Evolutionary conservation across 805 yeast species (phyloP), one percentile per base, ranked within the genome.

Genomic region (Hemisphaericaspora nanyangensis): DNA sequence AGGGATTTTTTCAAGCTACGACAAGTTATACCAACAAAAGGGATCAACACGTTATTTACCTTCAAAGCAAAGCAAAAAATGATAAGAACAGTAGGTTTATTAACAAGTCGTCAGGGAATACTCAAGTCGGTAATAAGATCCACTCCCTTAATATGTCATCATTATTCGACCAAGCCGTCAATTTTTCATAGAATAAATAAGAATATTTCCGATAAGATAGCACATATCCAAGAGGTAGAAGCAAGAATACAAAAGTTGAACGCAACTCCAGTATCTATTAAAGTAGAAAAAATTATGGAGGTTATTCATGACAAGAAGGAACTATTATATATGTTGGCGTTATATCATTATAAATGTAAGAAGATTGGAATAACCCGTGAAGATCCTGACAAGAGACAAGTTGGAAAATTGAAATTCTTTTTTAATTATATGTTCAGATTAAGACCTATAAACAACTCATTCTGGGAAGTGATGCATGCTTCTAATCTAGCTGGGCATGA

Each of bases 381-480:
- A 10, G 31, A 43, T n/a, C 36, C 48, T 15, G 46, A 35, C 3
- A 40, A 33, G 6, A 40, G 54, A 29, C 17, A 19, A 17, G n/a
- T 20, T 17, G n/a, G 44, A 32, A 19, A 33, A 7, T 46, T 51
- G 46, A 46, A 40, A 34, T 64, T 52, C 43, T 35, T 50, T 29
- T 29, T 43, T 25, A 39, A 46, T 11, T 63, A 52, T 35, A 24
- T 51, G 12, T 38, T 37, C n/a, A 47, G 51, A 34, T 47, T 56
- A 36, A 53, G 47, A 31, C 64, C 65, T 24, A 42, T 68, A 12
- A 68, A 68, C 42, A 38, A 50, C 8, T 47, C 60, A 15, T 68
- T 68, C 39, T 68, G 73, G 72, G 66, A 60, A 5, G 49, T 55
- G 36, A 63, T 71, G 40, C 55, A 47, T 17, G 34, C 49, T 6